Evolutionary conservation across 2,329 filamentous ascomycete species (phyloP).

Genomic region (Diaporthe velutina): DNA sequence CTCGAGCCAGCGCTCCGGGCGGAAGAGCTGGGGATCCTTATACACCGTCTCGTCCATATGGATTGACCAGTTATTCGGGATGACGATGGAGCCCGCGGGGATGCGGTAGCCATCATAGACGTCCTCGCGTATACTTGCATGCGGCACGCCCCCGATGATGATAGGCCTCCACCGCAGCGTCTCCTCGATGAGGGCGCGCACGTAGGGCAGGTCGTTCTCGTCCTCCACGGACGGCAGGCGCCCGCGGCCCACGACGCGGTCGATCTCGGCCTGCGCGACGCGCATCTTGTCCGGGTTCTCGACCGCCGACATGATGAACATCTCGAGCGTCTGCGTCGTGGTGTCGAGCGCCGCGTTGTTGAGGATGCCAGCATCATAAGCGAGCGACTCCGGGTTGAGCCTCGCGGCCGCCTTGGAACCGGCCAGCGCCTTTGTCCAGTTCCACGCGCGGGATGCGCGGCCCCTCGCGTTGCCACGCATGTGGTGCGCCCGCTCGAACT

Average conservation of each 20-base stretch:
- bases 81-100: slow-evolving; percentile 51
- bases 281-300: slow-evolving; percentile 48
- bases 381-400: slow-evolving; percentile 43
- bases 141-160: slow-evolving; percentile 46
- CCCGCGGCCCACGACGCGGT: slow-evolving; percentile 50
- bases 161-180: slow-evolving; percentile 53
- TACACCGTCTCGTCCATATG: slow-evolving; percentile 37
- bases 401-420: slow-evolving; percentile 42
- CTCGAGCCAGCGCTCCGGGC: slow-evolving; percentile 38
- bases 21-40: slow-evolving; percentile 29
- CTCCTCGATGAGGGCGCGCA: slow-evolving; percentile 54
- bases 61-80: slow-evolving; percentile 50
- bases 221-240: slow-evolving; percentile 50
- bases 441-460: slow-evolving; percentile 47
- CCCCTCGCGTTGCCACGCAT: slow-evolving; percentile 37
- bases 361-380: slow-evolving; percentile 47
- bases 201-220: slow-evolving; percentile 49
- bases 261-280: slow-evolving; percentile 53
- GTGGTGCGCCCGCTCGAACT: slow-evolving; percentile 20
- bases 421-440: slow-evolving; percentile 40
- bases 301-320: slow-evolving; percentile 44
- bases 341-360: slow-evolving; percentile 54
- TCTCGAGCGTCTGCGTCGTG: slow-evolving; percentile 46
- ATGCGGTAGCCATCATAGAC: slow-evolving; percentile 49
- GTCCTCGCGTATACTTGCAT: slow-evolving; percentile 47